Base-by-base conservation (phyloP, 306 rosid species). In the Ammopiptanthus mongolicus region DNA sequence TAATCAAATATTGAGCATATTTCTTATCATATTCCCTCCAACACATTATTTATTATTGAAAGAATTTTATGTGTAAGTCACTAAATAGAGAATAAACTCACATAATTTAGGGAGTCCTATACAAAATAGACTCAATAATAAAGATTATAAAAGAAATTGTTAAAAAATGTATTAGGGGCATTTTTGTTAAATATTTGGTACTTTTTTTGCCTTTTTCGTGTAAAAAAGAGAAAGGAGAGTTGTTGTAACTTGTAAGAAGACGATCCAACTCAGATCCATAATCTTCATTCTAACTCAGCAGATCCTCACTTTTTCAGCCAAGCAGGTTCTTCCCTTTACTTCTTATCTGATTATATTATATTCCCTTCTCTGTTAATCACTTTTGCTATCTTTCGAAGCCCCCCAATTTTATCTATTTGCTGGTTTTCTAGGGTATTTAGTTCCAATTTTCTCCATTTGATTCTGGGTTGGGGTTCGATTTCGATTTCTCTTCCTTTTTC, bases 251-350 rank as follows among this genome's bases (percentile, higher is more conserved):
- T 47, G 47, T 18, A 65, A 41, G 77, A 52, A 31, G 36, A 50
- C 52, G 73, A 69, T 61, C 56, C 84, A 69, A 28, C 73, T 60
- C 62, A 47, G n/a, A 22, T 48, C 50, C 23, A 22, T 48, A 23
- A 42, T 50, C 66, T 61, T 62, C 77, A 25, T 42, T 69, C 66
- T 4, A 7, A 34, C 29, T 44, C 29, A 23, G 17, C 18, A 23
- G 66, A 80, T 74, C 76, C 29, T 65, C 59, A 2, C 41, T 52
- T 42, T 28, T 9, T 41, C 55, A 31, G 22, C 61, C 60, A 60
- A 66, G 46, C 25, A 57, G 75, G 71, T 74, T 14, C 59, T 0
- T 2, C 13, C 31, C 46, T 19, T 66, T 36, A 44, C 51, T 3
- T 50, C 42, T 15, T 34, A 11, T 6, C 28, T 17, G 18, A 66